These are phyloP conservation scores for Cercis canadensis DNA, from an alignment of 306 rosid species.

Conservation along the genomic window DNA sequence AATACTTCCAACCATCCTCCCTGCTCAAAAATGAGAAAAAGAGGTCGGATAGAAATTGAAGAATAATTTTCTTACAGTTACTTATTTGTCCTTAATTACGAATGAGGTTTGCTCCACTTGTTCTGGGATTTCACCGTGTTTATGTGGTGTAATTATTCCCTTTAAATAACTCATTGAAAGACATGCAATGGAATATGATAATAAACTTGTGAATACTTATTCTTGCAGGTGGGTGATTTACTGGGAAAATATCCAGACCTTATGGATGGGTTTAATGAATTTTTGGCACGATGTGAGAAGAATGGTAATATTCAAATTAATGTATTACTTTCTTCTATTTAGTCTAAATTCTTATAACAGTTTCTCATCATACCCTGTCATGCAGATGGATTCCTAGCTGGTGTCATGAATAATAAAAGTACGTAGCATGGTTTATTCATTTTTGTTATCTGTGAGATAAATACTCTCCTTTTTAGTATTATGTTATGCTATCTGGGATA, in stretches of 20 bases:
- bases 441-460: constrained; percentile 28
- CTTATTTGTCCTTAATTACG: constrained; percentile 24
- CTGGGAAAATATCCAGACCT: constrained; percentile 87
- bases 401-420: constrained; percentile 96
- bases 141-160: constrained; percentile 16
- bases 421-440: constrained; percentile 52
- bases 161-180: constrained; percentile 2
- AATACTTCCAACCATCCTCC: constrained; percentile 20
- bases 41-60: constrained; percentile 10
- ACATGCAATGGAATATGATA: constrained; percentile 21
- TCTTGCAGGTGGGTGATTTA: constrained; percentile 79
- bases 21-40: constrained; percentile 13
- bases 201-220: constrained; percentile 37
- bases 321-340: constrained; percentile 40
- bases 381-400: constrained; percentile 98
- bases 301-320: constrained; percentile 67
- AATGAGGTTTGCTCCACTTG: constrained; percentile 7
- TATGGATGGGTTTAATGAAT: constrained; percentile 89
- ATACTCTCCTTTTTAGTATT: constrained; percentile 34
- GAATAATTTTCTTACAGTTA: constrained; percentile 6
- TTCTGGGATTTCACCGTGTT: constrained; percentile 14
- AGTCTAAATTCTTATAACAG: constrained; percentile 23
- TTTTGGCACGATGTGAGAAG: constrained; percentile 87
- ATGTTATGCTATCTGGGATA: constrained; percentile 30
- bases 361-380: constrained; percentile 56